Conservation (phyloP, 768 basidiomycete species). For the Amanita phalloides region DNA sequence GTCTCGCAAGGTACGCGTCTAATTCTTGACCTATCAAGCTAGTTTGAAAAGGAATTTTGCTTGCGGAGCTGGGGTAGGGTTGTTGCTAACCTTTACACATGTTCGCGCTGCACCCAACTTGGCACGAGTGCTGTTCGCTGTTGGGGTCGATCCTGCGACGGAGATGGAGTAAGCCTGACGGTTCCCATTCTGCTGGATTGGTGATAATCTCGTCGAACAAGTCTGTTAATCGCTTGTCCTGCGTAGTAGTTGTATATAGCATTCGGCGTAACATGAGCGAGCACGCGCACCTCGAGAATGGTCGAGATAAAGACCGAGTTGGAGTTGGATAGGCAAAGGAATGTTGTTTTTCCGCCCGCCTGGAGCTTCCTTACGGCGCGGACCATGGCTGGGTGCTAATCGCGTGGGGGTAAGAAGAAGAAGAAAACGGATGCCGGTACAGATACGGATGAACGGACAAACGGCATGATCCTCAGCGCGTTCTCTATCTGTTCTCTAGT, state of each 20-base stretch:
- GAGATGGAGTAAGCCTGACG: slow-evolving; percentile 61
- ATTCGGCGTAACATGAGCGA: neutral
- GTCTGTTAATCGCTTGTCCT: slow-evolving; percentile 66
- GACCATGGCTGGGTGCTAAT: slow-evolving; percentile 92
- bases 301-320: slow-evolving; percentile 88
- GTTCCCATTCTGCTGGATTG: slow-evolving; percentile 82
- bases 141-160: slow-evolving; percentile 64
- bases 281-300: slow-evolving; percentile 58
- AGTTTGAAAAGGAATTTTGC: neutral
- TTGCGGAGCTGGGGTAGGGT: neutral
- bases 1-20: slow-evolving; percentile 60
- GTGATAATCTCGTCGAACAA: slow-evolving; percentile 83
- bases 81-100: slow-evolving; percentile 87
- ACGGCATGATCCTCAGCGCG: slow-evolving; percentile 74
- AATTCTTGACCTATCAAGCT: slow-evolving; percentile 72
- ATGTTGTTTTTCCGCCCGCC: slow-evolving; percentile 51
- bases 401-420: neutral
- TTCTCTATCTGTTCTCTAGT: slow-evolving; percentile 67
- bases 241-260: slow-evolving; percentile 1
- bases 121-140: slow-evolving; percentile 75
- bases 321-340: slow-evolving; percentile 90
- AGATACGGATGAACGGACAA: slow-evolving; percentile 39
- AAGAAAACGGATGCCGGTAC: neutral
- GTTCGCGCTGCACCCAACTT: slow-evolving; percentile 85
- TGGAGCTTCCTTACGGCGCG: slow-evolving; percentile 80